Conservation (phyloP, 164 flowering plant genomes). For the Stephania cephalantha region DNA sequence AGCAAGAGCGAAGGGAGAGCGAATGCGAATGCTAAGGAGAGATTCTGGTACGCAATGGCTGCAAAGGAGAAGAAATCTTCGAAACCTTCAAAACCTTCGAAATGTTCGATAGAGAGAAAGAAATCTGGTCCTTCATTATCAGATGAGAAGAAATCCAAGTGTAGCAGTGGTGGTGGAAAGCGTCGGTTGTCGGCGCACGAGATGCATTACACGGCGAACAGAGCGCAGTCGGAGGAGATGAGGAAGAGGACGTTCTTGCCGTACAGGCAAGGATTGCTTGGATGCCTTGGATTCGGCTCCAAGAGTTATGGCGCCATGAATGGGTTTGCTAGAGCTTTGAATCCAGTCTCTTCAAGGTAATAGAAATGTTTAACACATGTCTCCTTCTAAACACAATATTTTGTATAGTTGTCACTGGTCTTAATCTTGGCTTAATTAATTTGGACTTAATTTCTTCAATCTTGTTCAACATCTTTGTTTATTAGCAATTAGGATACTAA, state of each 20-base stretch:
- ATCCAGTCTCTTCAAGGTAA: slow-evolving; percentile 35
- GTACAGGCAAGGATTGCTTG: slow-evolving; percentile 45
- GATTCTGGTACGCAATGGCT: slow-evolving; percentile 29
- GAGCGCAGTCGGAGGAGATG: slow-evolving; percentile 64
- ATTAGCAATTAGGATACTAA: too few species aligned
- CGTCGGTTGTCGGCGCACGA: slow-evolving; percentile 50
- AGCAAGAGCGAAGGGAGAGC: slow-evolving; percentile 56
- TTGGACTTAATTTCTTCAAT: too few species aligned
- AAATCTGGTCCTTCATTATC: not conserved
- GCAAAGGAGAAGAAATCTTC: slow-evolving; percentile 18
- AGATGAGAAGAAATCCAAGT: slow-evolving; percentile 14
- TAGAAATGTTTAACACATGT: not conserved
- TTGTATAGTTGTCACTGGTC: not conserved
- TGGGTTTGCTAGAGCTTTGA: slow-evolving; percentile 26
- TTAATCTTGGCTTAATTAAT: too few species aligned
- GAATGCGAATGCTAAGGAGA: slow-evolving; percentile 24
- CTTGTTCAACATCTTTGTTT: too few species aligned
- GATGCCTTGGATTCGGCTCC: slow-evolving; percentile 43
- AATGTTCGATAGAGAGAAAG: not conserved
- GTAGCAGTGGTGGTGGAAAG: slow-evolving; percentile 27
- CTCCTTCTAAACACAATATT: not conserved
- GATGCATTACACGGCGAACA: slow-evolving; percentile 41
- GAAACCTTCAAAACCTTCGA: not conserved
- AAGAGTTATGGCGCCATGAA: slow-evolving; percentile 34
- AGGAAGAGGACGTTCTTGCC: slow-evolving; percentile 57